These are phyloP conservation scores for Coemansia sp. DNA, from an alignment of 192 early-diverging fungal genomes.

Conservation along the genomic window DNA sequence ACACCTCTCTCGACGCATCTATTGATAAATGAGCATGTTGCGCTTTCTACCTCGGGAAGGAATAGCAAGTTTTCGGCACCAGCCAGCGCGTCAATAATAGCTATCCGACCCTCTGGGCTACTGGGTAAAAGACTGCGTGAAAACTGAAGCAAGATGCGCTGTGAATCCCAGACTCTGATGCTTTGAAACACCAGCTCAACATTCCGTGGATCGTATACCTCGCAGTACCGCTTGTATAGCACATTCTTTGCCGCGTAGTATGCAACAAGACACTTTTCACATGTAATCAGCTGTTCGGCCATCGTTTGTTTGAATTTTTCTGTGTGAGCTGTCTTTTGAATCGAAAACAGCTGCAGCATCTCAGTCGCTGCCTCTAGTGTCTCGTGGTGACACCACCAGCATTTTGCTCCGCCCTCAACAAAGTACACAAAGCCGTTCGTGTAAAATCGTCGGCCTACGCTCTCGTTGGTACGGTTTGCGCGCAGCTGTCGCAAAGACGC, in stretches of 20 bases:
- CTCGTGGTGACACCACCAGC: constrained; percentile 50
- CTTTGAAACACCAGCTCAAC: constrained; percentile 25
- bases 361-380: constrained; percentile 28
- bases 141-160: constrained; percentile 23
- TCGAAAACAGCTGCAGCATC: constrained; percentile 51
- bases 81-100: constrained; percentile 22
- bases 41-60: constrained; percentile 12
- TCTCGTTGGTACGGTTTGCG: constrained; percentile 2
- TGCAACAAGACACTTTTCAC: constrained; percentile 36
- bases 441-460: constrained; percentile 18
- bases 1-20: constrained; percentile 9
- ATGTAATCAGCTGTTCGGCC: constrained; percentile 30
- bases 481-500: constrained; percentile 16
- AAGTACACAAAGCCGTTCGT: constrained; percentile 30
- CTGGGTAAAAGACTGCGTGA: background rate
- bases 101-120: constrained; percentile 9
- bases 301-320: constrained; percentile 23
- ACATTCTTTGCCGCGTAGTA: constrained; percentile 39
- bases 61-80: constrained; percentile 20
- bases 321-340: constrained; percentile 13
- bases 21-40: constrained; percentile 17
- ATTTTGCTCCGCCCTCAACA: constrained; percentile 35
- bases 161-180: constrained; percentile 39
- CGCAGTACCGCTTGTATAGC: constrained; percentile 20
- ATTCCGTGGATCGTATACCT: constrained; percentile 13